Evolutionary conservation across 306 rosid genomes (phyloP), one percentile per base, ranked within the genome.

Genomic region (Mimosa bimucronata): DNA sequence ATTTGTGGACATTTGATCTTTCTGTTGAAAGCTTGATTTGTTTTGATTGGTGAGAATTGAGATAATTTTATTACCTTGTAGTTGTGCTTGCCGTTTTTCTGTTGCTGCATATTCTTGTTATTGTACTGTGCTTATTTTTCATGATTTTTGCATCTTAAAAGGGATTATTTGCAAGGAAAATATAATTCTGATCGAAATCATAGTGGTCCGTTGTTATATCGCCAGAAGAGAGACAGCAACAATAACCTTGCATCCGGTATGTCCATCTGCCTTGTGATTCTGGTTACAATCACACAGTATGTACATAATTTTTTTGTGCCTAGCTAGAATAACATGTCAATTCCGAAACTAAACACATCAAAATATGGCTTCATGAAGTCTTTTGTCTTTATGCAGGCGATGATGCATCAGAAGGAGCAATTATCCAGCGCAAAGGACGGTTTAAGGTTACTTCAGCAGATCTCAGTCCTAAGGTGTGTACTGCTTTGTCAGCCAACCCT

Each of bases 381-480:
- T 37, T 44, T 84, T 80, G 48, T 29, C 42, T 42, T n/a, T 48
- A 52, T 64, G 78, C 85, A 93, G 99, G 83, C 62, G 99, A 93
- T 50, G 97, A 96, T 92, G 38, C 89, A 53, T 89, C 98, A 40
- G 99, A 96, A 75, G 74, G 74, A 69, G 91, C 98, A 45, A 79
- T 93, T 81, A 89, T 93, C 77, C 97, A 91, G 76, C 88, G 87
- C 46, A 93, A 84, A 87, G 98, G 99, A 68, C 96, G 99, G 77
- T 96, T 96, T 88, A 88, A 96, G 88, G 97, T 96, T 75, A 96
- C 92, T 66, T 82, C 91, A 0, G 93, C 96, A 12, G 99, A 96
- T 48, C 87, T 77, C 71, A 91, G 92, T 87, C 95, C 97, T 38
- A 91, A 90, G 97, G 99, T 96, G 73, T 77, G 79, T 50, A 73